Evolutionary conservation across 208 protist genomes (phyloP).

Genomic region (Leishmania arabica): DNA sequence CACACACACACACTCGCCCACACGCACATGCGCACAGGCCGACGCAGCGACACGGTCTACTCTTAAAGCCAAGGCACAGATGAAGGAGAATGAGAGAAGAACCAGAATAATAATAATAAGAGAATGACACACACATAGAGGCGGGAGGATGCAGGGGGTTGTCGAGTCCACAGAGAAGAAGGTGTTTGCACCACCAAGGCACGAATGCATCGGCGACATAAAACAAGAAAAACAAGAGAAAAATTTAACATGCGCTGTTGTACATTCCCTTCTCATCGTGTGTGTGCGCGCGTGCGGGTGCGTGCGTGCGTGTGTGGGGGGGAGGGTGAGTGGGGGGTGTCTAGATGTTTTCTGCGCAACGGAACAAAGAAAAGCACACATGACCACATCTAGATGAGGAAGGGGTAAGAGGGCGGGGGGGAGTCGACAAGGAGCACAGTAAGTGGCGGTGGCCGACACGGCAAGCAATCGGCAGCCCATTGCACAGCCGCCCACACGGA

Average conservation of each 20-base stretch:
- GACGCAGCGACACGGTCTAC: background rate
- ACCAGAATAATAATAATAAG: too few species aligned
- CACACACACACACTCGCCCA: background rate
- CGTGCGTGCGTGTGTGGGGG: background rate
- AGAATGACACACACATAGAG: too few species aligned
- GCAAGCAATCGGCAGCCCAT: background rate
- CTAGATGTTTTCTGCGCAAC: background rate
- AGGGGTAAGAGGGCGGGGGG: too few species aligned
- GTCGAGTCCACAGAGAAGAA: too few species aligned
- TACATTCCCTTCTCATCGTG: background rate
- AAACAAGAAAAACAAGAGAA: too few species aligned
- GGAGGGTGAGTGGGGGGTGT: background rate
- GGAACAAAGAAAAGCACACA: background rate
- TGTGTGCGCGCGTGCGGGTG: background rate
- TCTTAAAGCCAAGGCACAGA: conserved; percentile 11
- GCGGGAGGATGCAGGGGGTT: too few species aligned
- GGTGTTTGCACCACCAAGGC: too few species aligned
- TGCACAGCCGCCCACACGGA: too few species aligned
- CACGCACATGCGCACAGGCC: background rate
- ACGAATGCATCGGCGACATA: background rate
- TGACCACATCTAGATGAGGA: too few species aligned
- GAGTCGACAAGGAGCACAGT: background rate
- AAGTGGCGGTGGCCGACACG: too few species aligned
- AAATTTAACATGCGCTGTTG: background rate
- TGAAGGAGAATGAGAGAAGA: background rate